phyloP scores from a whole-genome alignment of 192 early-diverging fungal genomes.

The Entomortierella beljakovae region DNA sequence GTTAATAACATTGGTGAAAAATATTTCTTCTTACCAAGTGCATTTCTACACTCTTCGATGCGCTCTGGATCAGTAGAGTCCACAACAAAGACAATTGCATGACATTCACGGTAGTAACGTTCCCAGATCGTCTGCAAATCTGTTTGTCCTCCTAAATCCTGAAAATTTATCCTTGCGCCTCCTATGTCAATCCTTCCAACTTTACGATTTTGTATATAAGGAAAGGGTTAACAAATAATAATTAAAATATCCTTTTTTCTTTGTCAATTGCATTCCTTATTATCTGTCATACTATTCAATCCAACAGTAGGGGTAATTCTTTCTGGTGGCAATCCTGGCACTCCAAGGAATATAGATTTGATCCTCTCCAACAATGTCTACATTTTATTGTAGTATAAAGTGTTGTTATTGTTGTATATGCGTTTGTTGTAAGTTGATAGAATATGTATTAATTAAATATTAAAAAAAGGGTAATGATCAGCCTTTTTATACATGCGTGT shows the following conservation, averaged over 20 bases:
- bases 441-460: neutral
- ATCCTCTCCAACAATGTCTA: slow-evolving; percentile 94
- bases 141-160: slow-evolving; percentile 94
- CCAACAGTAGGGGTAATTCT: slow-evolving; percentile 95
- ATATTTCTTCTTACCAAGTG: slow-evolving; percentile 69
- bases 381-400: neutral
- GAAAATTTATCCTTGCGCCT: slow-evolving; percentile 84
- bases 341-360: slow-evolving; percentile 82
- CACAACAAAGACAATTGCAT: slow-evolving; percentile 94
- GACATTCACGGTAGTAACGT: slow-evolving; percentile 93
- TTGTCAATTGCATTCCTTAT: neutral
- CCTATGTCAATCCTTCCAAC: slow-evolving; percentile 84
- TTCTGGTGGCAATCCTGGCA: slow-evolving; percentile 82
- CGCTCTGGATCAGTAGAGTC: slow-evolving; percentile 87
- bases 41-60: slow-evolving; percentile 81
- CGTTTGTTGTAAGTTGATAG: too few relatives aligned
- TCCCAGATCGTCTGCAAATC: slow-evolving; percentile 93
- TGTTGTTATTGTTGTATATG: too few relatives aligned
- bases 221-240: neutral
- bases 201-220: slow-evolving; percentile 31
- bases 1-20: neutral
- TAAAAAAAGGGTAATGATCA: neutral
- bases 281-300: slow-evolving; percentile 78
- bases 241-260: neutral
- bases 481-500: too few relatives aligned